Percentiles rank a stretch among this genome's conserved stretches.
Conservation (phyloP, 2,329 filamentous ascomycete genomes). For the Dactylellina haptotyla region DNA sequence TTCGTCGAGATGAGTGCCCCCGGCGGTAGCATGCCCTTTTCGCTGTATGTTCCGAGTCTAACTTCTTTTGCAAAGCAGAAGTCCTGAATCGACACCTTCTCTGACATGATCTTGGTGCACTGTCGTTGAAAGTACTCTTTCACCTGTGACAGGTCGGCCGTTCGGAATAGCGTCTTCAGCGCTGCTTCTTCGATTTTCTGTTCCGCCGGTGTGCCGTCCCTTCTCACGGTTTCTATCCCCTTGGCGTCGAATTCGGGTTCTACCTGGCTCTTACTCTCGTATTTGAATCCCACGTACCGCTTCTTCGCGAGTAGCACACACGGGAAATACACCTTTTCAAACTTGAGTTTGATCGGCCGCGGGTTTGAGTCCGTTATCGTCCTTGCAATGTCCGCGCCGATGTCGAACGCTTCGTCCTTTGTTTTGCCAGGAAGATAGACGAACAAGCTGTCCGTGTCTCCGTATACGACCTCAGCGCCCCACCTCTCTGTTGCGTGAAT, state of each 20-base stretch:
- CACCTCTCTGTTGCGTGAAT: conserved; percentile 89
- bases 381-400: conserved; percentile 90
- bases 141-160: conserved; percentile 85
- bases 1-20: conserved; percentile 88
- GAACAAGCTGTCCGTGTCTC: conserved; percentile 95
- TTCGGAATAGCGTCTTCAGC: conserved; percentile 87
- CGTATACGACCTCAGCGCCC: conserved; percentile 97
- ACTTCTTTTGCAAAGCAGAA: conserved; percentile 97
- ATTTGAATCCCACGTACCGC: conserved; percentile 97
- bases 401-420: conserved; percentile 85
- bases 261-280: conserved; percentile 78
- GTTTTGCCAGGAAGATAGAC: conserved; percentile 88
- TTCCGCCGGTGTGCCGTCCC: conserved; percentile 92
- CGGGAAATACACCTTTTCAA: conserved; percentile 97
- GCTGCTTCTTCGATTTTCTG: conserved; percentile 97
- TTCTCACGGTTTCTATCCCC: conserved; percentile 94
- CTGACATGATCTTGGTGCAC: conserved; percentile 91
- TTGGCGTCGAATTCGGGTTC: conserved; percentile 96
- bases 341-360: conserved; percentile 91
- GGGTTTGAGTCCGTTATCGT: conserved; percentile 90
- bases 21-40: conserved; percentile 80
- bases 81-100: conserved; percentile 87
- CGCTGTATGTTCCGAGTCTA: conserved; percentile 85
- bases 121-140: conserved; percentile 90
- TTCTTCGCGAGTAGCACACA: conserved; percentile 96